These are phyloP conservation scores for Neocatenulostroma microsporum DNA, from an alignment of 2,329 filamentous ascomycete species.

Conservation along the genomic window DNA sequence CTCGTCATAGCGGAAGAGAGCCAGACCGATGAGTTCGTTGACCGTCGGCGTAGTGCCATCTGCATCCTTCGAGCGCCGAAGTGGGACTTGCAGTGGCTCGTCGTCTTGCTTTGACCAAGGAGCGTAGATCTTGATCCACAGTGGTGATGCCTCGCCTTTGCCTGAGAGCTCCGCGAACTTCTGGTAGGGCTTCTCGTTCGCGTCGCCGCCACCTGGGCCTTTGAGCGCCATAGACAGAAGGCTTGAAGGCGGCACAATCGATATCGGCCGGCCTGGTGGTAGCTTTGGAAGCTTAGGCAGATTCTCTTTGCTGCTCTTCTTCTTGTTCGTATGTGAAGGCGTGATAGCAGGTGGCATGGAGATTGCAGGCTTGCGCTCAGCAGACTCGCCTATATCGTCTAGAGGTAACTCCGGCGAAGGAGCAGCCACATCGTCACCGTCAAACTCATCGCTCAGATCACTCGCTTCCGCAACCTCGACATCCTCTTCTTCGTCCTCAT, in stretches of 20 bases:
- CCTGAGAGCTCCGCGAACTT: conserved; percentile 69
- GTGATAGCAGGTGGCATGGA: conserved; percentile 37
- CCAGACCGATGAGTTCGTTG: conserved; percentile 72
- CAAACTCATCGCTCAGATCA: conserved; percentile 49
- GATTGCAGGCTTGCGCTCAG: conserved; percentile 38
- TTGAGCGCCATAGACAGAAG: conserved; percentile 63
- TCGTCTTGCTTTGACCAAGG: conserved; percentile 59
- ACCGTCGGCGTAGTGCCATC: conserved; percentile 61
- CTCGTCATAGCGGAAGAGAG: conserved; percentile 68
- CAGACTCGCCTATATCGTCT: conserved; percentile 50
- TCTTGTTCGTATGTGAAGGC: conserved; percentile 51
- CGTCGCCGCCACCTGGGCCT: conserved; percentile 10
- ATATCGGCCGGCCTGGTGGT: conserved; percentile 65
- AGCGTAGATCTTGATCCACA: conserved; percentile 69
- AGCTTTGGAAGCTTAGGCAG: conserved; percentile 55
- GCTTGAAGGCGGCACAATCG: conserved; percentile 62
- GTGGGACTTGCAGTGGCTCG: conserved; percentile 63
- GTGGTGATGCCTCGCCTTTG: conserved; percentile 67
- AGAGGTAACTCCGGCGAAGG: conserved; percentile 66
- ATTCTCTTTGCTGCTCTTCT: conserved; percentile 52
- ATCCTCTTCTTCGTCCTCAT: conserved; percentile 33
- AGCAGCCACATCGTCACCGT: conserved; percentile 46
- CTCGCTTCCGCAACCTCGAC: conserved; percentile 30
- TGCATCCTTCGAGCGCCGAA: conserved; percentile 61
- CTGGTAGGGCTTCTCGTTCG: conserved; percentile 62